These are phyloP conservation scores for Scalesia atractyloides DNA, from an alignment of 129 eudicot species.

Conservation along the genomic window DNA sequence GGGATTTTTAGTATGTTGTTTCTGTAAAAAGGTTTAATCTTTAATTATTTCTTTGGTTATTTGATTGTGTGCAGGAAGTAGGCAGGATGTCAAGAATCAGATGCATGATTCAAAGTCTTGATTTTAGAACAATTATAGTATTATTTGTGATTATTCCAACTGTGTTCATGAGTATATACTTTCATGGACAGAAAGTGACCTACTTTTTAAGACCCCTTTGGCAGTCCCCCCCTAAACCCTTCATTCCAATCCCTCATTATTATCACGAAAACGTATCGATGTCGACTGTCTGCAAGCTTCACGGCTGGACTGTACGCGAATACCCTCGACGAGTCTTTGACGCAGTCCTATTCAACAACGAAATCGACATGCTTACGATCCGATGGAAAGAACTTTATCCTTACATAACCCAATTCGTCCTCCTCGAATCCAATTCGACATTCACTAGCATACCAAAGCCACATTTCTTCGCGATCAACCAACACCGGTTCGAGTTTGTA, in stretches of 20 bases:
- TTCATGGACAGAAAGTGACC: slow-evolving; percentile 60
- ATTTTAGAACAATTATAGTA: slow-evolving; percentile 36
- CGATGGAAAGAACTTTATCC: slow-evolving; percentile 69
- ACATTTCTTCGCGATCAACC: slow-evolving; percentile 42
- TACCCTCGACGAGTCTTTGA: slow-evolving; percentile 70
- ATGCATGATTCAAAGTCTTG: slow-evolving; percentile 48
- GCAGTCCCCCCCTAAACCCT: slow-evolving; percentile 64
- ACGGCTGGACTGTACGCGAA: slow-evolving; percentile 64
- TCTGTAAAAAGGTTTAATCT: slow-evolving; percentile 14
- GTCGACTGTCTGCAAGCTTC: slow-evolving; percentile 50
- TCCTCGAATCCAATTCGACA: slow-evolving; percentile 65
- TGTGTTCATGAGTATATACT: slow-evolving; percentile 33
- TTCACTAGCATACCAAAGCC: slow-evolving; percentile 56
- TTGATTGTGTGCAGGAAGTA: slow-evolving; percentile 29
- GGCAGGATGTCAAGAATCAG: slow-evolving; percentile 45
- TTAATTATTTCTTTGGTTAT: slow-evolving; percentile 12
- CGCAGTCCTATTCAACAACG: slow-evolving; percentile 62
- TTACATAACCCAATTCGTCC: slow-evolving; percentile 54
- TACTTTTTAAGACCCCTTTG: slow-evolving; percentile 64
- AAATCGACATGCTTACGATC: slow-evolving; percentile 65
- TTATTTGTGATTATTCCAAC: slow-evolving; percentile 45
- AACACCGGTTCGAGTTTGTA: slow-evolving; percentile 44
- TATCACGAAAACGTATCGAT: slow-evolving; percentile 52
- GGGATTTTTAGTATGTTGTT: not conserved
- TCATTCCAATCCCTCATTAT: slow-evolving; percentile 51